A percentile compares a stretch with the other conserved stretches of the same genome.
phyloP scores from a whole-genome alignment of 169 alveolate genomes.

The Plasmodium ovale region DNA sequence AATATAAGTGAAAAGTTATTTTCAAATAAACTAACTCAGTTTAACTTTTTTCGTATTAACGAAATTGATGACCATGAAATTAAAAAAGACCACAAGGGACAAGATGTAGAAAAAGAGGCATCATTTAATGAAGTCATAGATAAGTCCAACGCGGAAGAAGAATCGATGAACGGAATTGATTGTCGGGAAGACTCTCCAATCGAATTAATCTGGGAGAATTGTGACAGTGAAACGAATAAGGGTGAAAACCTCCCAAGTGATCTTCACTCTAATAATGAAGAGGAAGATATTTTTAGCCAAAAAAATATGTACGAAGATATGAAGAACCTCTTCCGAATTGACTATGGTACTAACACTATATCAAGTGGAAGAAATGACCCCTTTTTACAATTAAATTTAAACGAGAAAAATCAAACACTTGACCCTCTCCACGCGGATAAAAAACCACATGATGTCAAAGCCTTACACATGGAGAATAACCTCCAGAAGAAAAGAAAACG shows the following conservation, averaged over 20 bases:
- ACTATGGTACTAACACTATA: slow-evolving; percentile 23
- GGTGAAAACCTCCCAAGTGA: neutral
- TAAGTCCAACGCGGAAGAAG: too few relatives aligned
- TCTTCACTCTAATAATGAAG: neutral
- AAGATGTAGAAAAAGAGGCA: too few relatives aligned
- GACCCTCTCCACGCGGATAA: too few relatives aligned
- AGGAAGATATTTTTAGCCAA: neutral
- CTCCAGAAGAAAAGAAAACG: slow-evolving; percentile 3
- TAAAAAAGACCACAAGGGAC: slow-evolving; percentile 9
- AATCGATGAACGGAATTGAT: too few relatives aligned
- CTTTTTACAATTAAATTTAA: neutral
- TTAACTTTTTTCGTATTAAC: slow-evolving; percentile 31
- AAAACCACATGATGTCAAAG: too few relatives aligned
- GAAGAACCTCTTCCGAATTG: slow-evolving; percentile 22
- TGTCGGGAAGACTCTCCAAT: too few relatives aligned
- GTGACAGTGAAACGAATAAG: too few relatives aligned
- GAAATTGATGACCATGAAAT: slow-evolving; percentile 40
- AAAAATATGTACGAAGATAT: neutral
- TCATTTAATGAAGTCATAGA: too few relatives aligned
- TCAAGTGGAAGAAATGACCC: neutral
- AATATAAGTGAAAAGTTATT: neutral
- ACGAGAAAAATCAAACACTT: too few relatives aligned
- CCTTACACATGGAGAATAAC: neutral
- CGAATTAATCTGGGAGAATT: too few relatives aligned
- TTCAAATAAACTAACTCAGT: neutral